Evolutionary conservation across 305 asterid species (phyloP), one percentile per base, ranked within the genome.

Genomic region (Fraxinus platypoda): DNA sequence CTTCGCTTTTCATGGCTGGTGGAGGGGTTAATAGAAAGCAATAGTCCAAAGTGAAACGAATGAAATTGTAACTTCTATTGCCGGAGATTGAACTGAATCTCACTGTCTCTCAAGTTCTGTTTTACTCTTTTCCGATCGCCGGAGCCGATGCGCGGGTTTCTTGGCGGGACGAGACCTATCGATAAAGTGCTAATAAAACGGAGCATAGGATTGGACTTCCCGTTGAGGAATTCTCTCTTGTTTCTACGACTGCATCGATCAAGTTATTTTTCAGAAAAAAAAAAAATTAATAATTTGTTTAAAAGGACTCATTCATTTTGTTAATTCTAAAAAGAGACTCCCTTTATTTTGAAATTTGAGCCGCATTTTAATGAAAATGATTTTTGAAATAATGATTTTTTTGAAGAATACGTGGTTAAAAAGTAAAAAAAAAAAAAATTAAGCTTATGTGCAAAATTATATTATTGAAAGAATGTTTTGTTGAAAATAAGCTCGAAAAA

Each of bases 1-100:
- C 83, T 54, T 78, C 83, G 8, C 25, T 84, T 68, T 49, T 86
- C 83, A 78, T 66, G 34, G 64, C 74, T 57, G 17, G 15, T 31
- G 75, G 12, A 28, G 23, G 23, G 41, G 9, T 12, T 70, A 70
- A 12, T 30, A 70, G 41, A 70, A 28, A 28, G 37, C 41, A 28
- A 31, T 28, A 30, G 17, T 6, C 68, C 68, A 57, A 46, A 57
- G 11, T 57, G 13, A 57, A 57, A 19, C 12, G 26, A 57, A 57
- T 6, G 11, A 57, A 19, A 19, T n/a, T 19, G 9, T 57, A 19
- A 57, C 66, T 57, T 57, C 12, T 57, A 19, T 57, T 57, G 66
- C 26, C 1, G 66, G 26, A 54, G 26, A 54, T 54, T n/a, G 11
- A 54, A 54, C 26, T n/a, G 66, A 64, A 8, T 23, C 25, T 64